Evolutionary conservation across 139 green algal genomes (phyloP), one percentile per base, ranked within the genome.

Genomic region (Mesotaenium endlicherianum): DNA sequence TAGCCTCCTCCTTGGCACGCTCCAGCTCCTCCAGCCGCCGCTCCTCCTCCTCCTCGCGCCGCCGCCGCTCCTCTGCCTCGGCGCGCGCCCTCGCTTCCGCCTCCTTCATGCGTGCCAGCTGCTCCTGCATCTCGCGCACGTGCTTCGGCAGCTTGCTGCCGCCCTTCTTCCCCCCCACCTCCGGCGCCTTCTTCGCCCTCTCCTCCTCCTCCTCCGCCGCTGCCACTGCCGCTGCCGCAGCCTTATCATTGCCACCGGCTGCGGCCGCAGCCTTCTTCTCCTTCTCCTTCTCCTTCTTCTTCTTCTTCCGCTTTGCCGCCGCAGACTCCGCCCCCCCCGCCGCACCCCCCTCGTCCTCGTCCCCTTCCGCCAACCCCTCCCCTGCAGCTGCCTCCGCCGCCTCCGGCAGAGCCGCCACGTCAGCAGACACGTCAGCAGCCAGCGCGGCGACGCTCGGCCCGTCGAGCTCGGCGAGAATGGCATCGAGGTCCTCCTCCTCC

Each of bases 61-160:
- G 59, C 40, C 5, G 17, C 39, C 59, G 57, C 67, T 88, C 84
- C 70, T 96, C 93, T 70, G 94, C 91, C 82, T 95, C 87, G 20
- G 72, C 0, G 50, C 88, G 85, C 72, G 16, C 89, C 77, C 94
- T 93, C 75, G 91, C 85, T 64, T 90, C 77, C 67, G 34, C 77
- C 78, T 89, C 87, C 36, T 93, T 80, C 80, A 91, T 82, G 80
- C 93, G 87, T 2, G 82, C 89, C 43, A 88, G 39, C n/a, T 83
- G 72, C 60, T 90, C 86, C 59, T 89, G 82, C 70, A 90, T 89
- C 68, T 86, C 45, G 6, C 70, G 69, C 67, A 86, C 82, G 47
- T 89, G 53, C 59, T 76, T 44, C 14, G 82, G 45, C 41, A 89
- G 39, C 75, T 90, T 88, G 50, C 83, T 88, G n/a, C n/a, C n/a